Evolutionary conservation across 805 yeast species (phyloP), one percentile per base, ranked within the genome.

Genomic region (Metschnikowia vanudenii): DNA sequence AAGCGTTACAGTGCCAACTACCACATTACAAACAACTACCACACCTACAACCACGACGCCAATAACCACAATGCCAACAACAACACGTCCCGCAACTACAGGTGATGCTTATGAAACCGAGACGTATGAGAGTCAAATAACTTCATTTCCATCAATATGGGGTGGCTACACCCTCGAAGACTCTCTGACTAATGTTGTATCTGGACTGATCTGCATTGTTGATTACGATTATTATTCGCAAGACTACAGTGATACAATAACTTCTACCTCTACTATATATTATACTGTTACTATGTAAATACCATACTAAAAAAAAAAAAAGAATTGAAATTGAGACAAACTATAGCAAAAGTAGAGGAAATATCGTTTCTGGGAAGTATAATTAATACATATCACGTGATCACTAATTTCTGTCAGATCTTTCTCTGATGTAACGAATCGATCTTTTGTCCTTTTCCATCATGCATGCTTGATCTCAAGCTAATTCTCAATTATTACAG

Each of bases 261-360:
- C 78, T 11, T 60, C 72, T 17, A 64, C 74, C 5, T 53, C 70
- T n/a, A 64, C 75, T 19, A 48, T 68, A 24, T 59, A 61, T 47
- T 52, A 64, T 5, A 65, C 77, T 3, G 62, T 72, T 32, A 65
- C 76, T 3, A n/a, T 29, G 32, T 29, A 29, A 29, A 4, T n/a
- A n/a, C 11, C 5, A n/a, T 4, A n/a, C 14, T 29, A 29, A 29
- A 29, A 29, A n/a, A 5, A 22, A 22, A 22, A 5, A 8, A 22
- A 22, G 8, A 22, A n/a, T n/a, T 22, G 24, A 22, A 22, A 29
- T 6, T 29, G 32, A 29, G 11, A 29, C 32, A 22, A 5, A 22
- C 4, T 22, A n/a, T 22, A 22, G 24, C 8, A 8, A 22, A 22
- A 8, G 24, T 22, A 22, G 8, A 22, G 4, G 24, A 8, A 22